Evolutionary conservation across 768 basidiomycete genomes (phyloP).

Genomic region (Boletus rubescentipes): DNA sequence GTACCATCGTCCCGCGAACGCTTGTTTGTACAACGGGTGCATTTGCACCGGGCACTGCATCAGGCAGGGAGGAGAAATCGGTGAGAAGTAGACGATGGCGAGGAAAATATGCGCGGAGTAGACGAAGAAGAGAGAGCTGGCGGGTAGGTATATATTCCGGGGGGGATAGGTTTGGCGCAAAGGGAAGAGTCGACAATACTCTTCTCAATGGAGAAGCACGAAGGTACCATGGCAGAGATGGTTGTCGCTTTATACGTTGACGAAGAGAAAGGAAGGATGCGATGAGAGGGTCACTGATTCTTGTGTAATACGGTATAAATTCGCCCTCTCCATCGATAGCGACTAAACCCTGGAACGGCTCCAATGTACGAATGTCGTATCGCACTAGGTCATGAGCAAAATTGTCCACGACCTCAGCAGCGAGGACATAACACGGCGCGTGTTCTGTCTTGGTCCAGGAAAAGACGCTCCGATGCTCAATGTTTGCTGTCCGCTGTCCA

Average conservation of each 20-base stretch:
- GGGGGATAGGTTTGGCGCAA: constrained; percentile 83
- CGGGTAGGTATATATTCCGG: constrained; percentile 95
- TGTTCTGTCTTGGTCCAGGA: constrained; percentile 75
- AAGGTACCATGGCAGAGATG: constrained; percentile 57
- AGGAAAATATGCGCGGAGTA: constrained; percentile 82
- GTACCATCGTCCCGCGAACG: constrained; percentile 79
- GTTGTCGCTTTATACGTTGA: constrained; percentile 52
- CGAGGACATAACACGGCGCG: constrained; percentile 89
- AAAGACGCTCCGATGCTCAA: constrained; percentile 80
- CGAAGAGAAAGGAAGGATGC: constrained; percentile 73
- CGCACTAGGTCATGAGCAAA: constrained; percentile 95
- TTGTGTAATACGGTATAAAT: constrained; percentile 79
- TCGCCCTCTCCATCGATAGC: constrained; percentile 78
- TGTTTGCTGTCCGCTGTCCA: constrained; percentile 47
- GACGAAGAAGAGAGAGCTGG: constrained; percentile 78
- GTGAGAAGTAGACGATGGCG: constrained; percentile 91
- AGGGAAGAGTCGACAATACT: constrained; percentile 71
- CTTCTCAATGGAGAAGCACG: constrained; percentile 57
- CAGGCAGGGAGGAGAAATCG: constrained; percentile 88
- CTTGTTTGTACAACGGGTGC: constrained; percentile 97
- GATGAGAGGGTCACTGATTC: constrained; percentile 83
- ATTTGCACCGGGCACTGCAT: constrained; percentile 63
- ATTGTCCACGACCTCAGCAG: constrained; percentile 98
- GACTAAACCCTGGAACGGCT: constrained; percentile 83
- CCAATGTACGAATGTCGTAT: constrained; percentile 76